A percentile compares a stretch with the other conserved stretches of the same genome.
Conservation (phyloP, 352 stramenopile genomes). For the Albugo candida region DNA sequence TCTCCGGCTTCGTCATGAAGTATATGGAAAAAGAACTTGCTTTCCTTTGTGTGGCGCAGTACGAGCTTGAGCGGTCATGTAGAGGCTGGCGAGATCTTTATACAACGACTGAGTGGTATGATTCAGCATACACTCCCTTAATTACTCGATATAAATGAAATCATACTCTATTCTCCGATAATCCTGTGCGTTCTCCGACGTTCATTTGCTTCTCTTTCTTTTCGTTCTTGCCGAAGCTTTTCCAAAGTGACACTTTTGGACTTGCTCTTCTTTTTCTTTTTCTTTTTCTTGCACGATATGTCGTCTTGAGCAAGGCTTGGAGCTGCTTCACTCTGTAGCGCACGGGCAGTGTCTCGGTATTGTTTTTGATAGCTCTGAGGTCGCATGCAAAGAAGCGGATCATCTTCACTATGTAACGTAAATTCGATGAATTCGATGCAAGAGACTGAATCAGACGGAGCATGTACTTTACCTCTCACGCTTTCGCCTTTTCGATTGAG, state of each 20-base stretch:
- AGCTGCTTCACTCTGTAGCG: background rate
- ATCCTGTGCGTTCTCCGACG: slow-evolving; percentile 6
- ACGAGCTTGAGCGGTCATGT: slow-evolving; percentile 36
- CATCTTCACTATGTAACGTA: background rate
- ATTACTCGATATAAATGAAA: slow-evolving; percentile 5
- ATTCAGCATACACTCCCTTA: slow-evolving; percentile 62
- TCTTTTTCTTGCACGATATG: slow-evolving; percentile 7
- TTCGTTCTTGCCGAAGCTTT: slow-evolving; percentile 21
- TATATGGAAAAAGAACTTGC: slow-evolving; percentile 46
- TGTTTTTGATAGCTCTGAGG: slow-evolving; percentile 4
- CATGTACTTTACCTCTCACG: background rate
- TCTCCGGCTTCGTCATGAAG: slow-evolving; percentile 35
- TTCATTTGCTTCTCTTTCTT: slow-evolving; percentile 16
- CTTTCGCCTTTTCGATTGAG: too few species aligned
- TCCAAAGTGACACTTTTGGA: slow-evolving; percentile 7
- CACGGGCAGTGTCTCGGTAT: slow-evolving; percentile 7
- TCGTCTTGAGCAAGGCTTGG: background rate
- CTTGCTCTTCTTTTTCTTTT: slow-evolving; percentile 8
- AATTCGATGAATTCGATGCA: background rate
- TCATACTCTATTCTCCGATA: too few species aligned
- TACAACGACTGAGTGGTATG: slow-evolving; percentile 76
- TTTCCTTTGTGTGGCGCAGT: slow-evolving; percentile 57
- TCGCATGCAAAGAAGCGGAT: slow-evolving; percentile 1
- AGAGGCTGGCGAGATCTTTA: slow-evolving; percentile 59
- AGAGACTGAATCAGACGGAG: background rate